Evolutionary conservation across 805 yeast species (phyloP).

Genomic region (Candida stauntonica): DNA sequence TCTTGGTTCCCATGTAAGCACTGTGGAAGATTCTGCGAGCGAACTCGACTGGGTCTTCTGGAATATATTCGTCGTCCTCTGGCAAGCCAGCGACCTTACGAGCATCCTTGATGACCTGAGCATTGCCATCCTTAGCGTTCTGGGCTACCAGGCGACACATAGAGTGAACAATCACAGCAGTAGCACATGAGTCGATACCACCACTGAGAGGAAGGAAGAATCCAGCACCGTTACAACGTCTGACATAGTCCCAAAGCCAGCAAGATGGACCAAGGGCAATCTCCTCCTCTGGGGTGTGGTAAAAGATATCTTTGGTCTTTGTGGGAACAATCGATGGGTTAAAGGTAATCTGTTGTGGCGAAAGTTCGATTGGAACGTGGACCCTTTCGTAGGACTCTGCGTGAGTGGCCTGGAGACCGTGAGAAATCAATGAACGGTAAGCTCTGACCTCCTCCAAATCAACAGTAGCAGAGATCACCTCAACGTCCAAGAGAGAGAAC

Average conservation of each 20-base stretch:
- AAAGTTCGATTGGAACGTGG: constrained; percentile 58
- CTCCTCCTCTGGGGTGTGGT: constrained; percentile 89
- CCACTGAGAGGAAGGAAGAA: constrained; percentile 93
- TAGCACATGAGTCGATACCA: constrained; percentile 97
- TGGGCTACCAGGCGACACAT: constrained; percentile 85
- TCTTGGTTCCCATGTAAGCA: constrained; percentile 92
- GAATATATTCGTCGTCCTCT: constrained; percentile 52
- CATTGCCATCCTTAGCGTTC: constrained; percentile 64
- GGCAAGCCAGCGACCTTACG: constrained; percentile 55
- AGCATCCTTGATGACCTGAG: constrained; percentile 75
- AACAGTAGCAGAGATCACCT: constrained; percentile 91
- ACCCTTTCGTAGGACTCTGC: constrained; percentile 41
- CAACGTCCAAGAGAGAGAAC: constrained; percentile 86
- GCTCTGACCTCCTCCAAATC: constrained; percentile 88
- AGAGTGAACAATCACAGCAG: constrained; percentile 88
- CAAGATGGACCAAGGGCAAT: constrained; percentile 98
- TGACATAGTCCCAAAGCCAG: constrained; percentile 97
- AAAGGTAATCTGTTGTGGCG: constrained; percentile 56
- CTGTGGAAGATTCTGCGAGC: constrained; percentile 79
- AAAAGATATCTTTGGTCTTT: constrained; percentile 42
- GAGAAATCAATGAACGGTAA: constrained; percentile 69
- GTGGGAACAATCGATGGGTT: constrained; percentile 63
- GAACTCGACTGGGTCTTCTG: constrained; percentile 70
- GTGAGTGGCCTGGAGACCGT: constrained; percentile 33
- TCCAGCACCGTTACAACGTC: constrained; percentile 89